Percentiles rank a stretch among this genome's conserved stretches.
These are phyloP conservation scores for Phytophthora tubulina DNA, from an alignment of 352 stramenopile species.

Conservation along the genomic window DNA sequence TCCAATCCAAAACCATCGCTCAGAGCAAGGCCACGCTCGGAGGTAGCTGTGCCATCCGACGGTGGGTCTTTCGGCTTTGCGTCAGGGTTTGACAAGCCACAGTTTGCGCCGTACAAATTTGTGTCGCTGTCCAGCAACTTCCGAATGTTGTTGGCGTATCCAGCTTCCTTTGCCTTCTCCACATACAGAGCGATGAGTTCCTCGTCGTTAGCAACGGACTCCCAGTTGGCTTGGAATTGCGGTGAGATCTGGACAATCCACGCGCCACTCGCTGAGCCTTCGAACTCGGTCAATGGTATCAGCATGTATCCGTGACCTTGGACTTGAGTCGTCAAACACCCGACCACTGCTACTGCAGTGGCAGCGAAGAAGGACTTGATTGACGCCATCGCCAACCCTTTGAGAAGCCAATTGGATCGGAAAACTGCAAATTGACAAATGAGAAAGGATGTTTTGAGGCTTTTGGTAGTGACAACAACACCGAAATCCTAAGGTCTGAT, in stretches of 20 bases:
- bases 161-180: conserved; percentile 21
- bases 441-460: too few species aligned
- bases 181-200: conserved; percentile 31
- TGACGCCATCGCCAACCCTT: neutral
- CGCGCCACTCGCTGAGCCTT: conserved; percentile 23
- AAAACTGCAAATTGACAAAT: neutral
- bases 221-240: conserved; percentile 35
- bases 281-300: conserved; percentile 38
- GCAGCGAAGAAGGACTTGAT: neutral
- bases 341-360: neutral
- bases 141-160: conserved; percentile 34
- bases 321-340: conserved; percentile 5
- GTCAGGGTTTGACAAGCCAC: conserved; percentile 39
- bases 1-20: conserved; percentile 8
- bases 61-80: conserved; percentile 34
- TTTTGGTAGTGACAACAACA: too few species aligned
- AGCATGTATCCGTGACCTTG: conserved; percentile 43
- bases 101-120: conserved; percentile 37
- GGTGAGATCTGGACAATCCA: conserved; percentile 45
- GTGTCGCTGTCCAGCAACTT: conserved; percentile 38
- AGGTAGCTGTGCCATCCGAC: conserved; percentile 28
- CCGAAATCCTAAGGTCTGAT: too few species aligned
- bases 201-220: conserved; percentile 32
- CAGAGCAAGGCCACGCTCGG: conserved; percentile 20
- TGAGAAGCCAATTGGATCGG: neutral